phyloP scores from a whole-genome alignment of 495 filamentous ascomycete genomes.

The Ramalina intermedia region DNA sequence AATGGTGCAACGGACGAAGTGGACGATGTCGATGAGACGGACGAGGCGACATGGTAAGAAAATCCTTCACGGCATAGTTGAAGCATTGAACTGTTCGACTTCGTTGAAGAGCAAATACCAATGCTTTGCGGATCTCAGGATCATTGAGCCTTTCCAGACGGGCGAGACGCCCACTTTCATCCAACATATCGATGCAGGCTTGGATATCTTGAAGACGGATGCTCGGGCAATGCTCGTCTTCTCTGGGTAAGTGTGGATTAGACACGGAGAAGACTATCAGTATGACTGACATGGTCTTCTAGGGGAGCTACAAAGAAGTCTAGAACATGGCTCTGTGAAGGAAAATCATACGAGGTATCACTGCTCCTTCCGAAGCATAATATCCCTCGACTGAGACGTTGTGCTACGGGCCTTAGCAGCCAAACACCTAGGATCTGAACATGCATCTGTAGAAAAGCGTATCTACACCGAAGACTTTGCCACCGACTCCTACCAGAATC shows the following conservation, averaged over 20 bases:
- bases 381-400: not conserved
- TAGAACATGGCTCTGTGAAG: constrained; percentile 43
- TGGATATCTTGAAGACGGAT: constrained; percentile 28
- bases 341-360: constrained; percentile 45
- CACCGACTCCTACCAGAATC: constrained; percentile 68
- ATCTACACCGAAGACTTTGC: constrained; percentile 48
- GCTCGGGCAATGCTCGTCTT: constrained; percentile 40
- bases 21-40: constrained; percentile 52
- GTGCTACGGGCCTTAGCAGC: constrained; percentile 28
- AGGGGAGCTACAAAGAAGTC: constrained; percentile 49
- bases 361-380: not conserved
- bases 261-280: not conserved
- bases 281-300: not conserved
- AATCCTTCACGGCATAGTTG: not conserved
- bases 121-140: constrained; percentile 11
- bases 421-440: not conserved
- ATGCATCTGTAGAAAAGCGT: not conserved
- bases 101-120: not conserved
- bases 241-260: constrained; percentile 39
- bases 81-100: too few relatives aligned
- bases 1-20: constrained; percentile 45
- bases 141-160: constrained; percentile 53
- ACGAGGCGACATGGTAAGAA: constrained; percentile 7
- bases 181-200: constrained; percentile 50
- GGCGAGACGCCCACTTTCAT: constrained; percentile 63